phyloP scores from a whole-genome alignment of 345 rosid species.

The Brassica cretica region DNA sequence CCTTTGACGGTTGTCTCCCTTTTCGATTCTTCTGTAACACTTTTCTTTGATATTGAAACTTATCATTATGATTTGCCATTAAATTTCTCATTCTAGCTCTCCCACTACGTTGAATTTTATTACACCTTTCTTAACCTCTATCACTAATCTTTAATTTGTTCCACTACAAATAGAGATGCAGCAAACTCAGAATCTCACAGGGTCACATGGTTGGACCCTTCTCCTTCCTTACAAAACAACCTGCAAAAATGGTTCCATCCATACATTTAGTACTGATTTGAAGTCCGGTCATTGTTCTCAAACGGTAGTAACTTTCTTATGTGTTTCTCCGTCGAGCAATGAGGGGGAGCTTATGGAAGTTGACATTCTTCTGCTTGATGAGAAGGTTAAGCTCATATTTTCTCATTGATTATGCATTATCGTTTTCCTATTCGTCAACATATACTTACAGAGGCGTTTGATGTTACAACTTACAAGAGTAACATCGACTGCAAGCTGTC shows the following conservation, averaged over 20 bases:
- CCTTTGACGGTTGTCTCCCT: background rate
- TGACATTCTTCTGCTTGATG: background rate
- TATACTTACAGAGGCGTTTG: background rate
- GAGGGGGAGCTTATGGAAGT: background rate
- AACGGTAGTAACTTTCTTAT: background rate
- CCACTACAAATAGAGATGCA: background rate
- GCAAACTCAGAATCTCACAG: background rate
- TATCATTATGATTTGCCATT: too few species aligned
- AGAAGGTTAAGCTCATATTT: background rate
- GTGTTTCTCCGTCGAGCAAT: background rate
- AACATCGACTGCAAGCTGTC: background rate
- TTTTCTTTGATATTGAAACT: background rate
- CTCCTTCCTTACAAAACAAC: background rate
- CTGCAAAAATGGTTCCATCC: too few species aligned
- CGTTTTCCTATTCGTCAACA: too few species aligned
- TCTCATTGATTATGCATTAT: background rate
- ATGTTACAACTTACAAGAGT: background rate
- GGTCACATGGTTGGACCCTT: background rate
- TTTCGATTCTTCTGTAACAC: background rate
- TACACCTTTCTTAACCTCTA: background rate
- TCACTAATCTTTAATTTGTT: background rate
- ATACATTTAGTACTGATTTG: too few species aligned
- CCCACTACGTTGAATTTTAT: background rate
- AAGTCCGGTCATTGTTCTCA: background rate
- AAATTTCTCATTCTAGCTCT: background rate